Percentiles rank a stretch among this genome's conserved stretches.
Conservation (phyloP, 176 grass and related monocot species). For the Bonia amplexicaulis region DNA sequence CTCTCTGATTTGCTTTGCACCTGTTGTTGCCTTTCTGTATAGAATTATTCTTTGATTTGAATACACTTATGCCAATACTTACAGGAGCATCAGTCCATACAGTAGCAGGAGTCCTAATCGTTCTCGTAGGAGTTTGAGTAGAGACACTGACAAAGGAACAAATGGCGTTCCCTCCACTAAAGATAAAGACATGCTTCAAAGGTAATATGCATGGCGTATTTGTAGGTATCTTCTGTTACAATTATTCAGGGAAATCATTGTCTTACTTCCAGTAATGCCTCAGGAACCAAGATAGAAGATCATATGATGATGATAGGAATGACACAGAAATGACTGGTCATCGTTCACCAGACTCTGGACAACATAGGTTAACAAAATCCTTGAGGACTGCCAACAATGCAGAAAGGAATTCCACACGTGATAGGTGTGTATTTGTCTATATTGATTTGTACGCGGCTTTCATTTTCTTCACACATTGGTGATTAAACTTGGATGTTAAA, state of each 20-base stretch:
- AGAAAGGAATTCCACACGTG: conserved; percentile 3
- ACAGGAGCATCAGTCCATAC: conserved; percentile 59
- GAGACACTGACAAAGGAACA: conserved; percentile 41
- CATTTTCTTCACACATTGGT: not conserved
- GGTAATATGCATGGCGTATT: conserved; percentile 34
- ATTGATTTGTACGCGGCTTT: not conserved
- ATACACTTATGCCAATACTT: conserved; percentile 1
- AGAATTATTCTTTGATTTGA: conserved; percentile 21
- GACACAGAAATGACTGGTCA: conserved; percentile 26
- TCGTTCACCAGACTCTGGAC: conserved; percentile 11
- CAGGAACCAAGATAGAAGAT: conserved; percentile 50
- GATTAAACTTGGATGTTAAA: not conserved
- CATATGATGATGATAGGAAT: conserved; percentile 20
- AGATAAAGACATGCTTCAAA: conserved; percentile 39
- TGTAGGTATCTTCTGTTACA: not conserved
- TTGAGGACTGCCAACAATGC: conserved; percentile 35
- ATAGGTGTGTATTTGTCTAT: conserved; percentile 36
- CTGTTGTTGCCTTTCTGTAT: conserved; percentile 3
- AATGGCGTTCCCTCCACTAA: conserved; percentile 32
- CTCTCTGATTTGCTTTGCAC: not conserved
- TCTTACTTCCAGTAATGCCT: conserved; percentile 10
- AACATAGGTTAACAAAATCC: conserved; percentile 18
- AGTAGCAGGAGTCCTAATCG: conserved; percentile 46
- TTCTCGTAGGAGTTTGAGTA: conserved; percentile 43
- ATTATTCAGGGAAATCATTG: conserved; percentile 13